phyloP scores from a whole-genome alignment of 441 rosid species.

The Bocquillonia castaneifolia region DNA sequence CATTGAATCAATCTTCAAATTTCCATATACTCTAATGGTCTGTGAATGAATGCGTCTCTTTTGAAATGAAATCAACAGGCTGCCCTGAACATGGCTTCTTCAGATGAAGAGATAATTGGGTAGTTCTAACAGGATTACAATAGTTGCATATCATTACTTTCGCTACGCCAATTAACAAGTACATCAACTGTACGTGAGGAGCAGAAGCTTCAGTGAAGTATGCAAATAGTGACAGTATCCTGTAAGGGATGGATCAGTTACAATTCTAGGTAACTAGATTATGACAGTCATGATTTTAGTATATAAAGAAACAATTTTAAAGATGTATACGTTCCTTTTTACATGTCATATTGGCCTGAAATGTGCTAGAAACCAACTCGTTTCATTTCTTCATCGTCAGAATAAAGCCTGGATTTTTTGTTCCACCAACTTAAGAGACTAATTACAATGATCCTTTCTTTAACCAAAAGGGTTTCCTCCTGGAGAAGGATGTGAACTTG shows the following conservation, averaged over 20 bases:
- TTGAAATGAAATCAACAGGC: no score
- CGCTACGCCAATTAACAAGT: no score
- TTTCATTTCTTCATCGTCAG: background rate
- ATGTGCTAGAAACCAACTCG: background rate
- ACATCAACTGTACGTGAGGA: no score
- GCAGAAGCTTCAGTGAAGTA: background rate
- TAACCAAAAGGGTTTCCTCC: constrained; percentile 63
- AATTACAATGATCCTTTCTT: background rate
- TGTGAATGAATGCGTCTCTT: no score
- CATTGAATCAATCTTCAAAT: no score
- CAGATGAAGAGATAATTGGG: no score
- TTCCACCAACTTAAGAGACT: background rate
- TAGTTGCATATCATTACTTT: no score
- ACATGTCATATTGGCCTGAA: background rate
- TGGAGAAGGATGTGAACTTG: constrained; percentile 33
- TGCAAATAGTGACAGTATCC: background rate
- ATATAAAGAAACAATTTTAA: background rate
- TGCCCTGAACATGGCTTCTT: no score
- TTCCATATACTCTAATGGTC: no score
- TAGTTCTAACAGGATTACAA: no score
- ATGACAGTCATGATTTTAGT: background rate
- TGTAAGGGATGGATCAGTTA: no score
- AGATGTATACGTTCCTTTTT: background rate
- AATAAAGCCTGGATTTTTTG: background rate
- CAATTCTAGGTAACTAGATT: background rate